These are phyloP conservation scores for Penicillium taxi DNA, from an alignment of 495 filamentous ascomycete species.

Conservation along the genomic window DNA sequence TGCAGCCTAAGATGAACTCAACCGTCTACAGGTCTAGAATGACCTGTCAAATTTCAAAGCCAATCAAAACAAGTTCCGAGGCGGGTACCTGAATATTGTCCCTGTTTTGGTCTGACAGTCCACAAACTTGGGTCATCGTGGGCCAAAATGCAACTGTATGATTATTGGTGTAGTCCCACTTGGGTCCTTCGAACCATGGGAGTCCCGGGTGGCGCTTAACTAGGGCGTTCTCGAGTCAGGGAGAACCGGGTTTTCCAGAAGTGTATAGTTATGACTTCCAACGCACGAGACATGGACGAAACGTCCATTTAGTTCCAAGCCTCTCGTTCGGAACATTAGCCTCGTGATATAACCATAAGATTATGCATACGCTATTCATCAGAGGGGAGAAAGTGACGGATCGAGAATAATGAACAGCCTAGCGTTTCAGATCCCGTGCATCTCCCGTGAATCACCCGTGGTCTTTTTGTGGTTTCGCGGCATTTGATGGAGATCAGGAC, in stretches of 20 bases:
- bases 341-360: no score
- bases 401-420: no score
- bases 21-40: slow-evolving; percentile 13
- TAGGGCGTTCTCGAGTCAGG: slow-evolving; percentile 16
- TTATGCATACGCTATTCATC: no score
- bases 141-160: slow-evolving; percentile 4
- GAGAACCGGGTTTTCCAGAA: slow-evolving; percentile 8
- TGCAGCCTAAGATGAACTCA: not conserved
- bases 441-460: slow-evolving; percentile 26
- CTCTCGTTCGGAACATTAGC: no score
- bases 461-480: no score
- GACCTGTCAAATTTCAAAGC: slow-evolving; percentile 17
- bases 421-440: slow-evolving; percentile 25
- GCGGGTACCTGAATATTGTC: slow-evolving; percentile 25
- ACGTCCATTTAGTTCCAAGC: no score
- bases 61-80: slow-evolving; percentile 13
- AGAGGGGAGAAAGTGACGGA: no score
- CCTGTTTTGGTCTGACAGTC: slow-evolving; percentile 7
- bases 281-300: no score
- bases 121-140: slow-evolving; percentile 9
- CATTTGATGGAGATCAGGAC: slow-evolving; percentile 17
- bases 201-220: slow-evolving; percentile 15
- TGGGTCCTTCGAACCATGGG: slow-evolving; percentile 20
- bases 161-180: slow-evolving; percentile 12
- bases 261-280: no score